These are phyloP conservation scores for Penicillium freii DNA, from an alignment of 2,329 filamentous ascomycete species.

Conservation along the genomic window DNA sequence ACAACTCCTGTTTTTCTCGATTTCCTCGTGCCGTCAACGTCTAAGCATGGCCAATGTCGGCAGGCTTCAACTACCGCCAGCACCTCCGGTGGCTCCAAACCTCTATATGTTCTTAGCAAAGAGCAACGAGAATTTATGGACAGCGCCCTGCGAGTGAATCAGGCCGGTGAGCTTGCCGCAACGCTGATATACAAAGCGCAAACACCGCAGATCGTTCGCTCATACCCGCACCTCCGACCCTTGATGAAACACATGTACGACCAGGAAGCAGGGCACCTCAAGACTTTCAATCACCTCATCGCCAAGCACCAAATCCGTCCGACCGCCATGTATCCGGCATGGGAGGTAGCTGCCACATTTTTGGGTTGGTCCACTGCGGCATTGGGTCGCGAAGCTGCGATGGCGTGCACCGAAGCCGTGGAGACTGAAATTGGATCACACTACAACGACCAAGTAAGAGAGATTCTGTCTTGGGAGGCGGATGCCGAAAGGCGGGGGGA, in stretches of 20 bases:
- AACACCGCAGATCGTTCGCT: constrained; percentile 72
- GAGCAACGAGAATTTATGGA: constrained; percentile 73
- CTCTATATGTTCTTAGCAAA: constrained; percentile 60
- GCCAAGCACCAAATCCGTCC: constrained; percentile 86
- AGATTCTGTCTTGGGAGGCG: constrained; percentile 75
- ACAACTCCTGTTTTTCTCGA: constrained; percentile 33
- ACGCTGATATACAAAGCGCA: constrained; percentile 92
- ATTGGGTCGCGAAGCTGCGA: constrained; percentile 88
- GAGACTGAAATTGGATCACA: constrained; percentile 97
- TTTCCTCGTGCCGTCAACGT: constrained; percentile 36
- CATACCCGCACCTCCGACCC: constrained; percentile 82
- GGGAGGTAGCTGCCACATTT: constrained; percentile 74
- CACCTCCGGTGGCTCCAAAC: constrained; percentile 30
- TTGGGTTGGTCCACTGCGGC: constrained; percentile 87
- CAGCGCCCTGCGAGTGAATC: constrained; percentile 86
- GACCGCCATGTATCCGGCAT: constrained; percentile 87
- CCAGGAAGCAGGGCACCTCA: constrained; percentile 85
- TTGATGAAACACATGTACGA: constrained; percentile 98
- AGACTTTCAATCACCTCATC: constrained; percentile 79
- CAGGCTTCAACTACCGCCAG: constrained; percentile 28
- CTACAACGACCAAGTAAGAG: constrained; percentile 88
- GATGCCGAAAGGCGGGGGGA: constrained; percentile 75
- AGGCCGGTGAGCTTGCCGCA: constrained; percentile 95
- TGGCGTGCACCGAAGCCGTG: constrained; percentile 98
- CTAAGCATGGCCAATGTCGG: constrained; percentile 27